Percentiles rank a stretch among this genome's conserved stretches.
Evolutionary conservation across 345 rosid species (phyloP).

Genomic region (Eucalyptus pumila): DNA sequence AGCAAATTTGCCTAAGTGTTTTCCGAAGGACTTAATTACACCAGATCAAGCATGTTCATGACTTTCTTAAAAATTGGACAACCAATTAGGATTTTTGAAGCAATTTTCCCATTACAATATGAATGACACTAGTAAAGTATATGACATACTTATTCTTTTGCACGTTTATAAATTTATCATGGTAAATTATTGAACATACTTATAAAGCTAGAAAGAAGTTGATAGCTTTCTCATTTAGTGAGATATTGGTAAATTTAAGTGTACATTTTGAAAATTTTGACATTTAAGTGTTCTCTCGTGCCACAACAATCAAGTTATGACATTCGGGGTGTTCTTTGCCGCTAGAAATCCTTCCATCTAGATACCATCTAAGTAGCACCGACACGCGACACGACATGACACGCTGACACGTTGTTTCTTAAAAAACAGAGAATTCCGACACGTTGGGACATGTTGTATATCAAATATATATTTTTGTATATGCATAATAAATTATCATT

Average conservation of each 20-base stretch:
- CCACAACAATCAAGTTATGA: accelerated
- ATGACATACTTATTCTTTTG: not conserved
- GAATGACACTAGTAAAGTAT: not conserved
- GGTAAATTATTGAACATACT: not conserved
- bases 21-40: not conserved
- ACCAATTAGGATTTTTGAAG: not conserved
- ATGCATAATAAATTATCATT: too few species aligned
- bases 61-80: not conserved
- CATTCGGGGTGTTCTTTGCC: accelerated
- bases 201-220: not conserved
- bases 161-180: not conserved
- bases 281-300: accelerated
- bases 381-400: too few species aligned
- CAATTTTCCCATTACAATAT: not conserved
- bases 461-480: too few species aligned
- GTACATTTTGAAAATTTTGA: too few species aligned
- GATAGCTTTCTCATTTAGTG: not conserved
- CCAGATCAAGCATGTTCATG: not conserved
- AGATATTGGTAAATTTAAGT: not conserved
- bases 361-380: not conserved
- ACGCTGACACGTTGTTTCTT: too few species aligned
- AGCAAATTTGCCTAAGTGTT: not conserved
- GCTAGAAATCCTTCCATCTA: not conserved
- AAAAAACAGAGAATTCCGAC: too few species aligned
- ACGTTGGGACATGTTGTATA: too few species aligned